Conservation (phyloP, 805 yeast species). For the Barnettozyma siamensis region DNA sequence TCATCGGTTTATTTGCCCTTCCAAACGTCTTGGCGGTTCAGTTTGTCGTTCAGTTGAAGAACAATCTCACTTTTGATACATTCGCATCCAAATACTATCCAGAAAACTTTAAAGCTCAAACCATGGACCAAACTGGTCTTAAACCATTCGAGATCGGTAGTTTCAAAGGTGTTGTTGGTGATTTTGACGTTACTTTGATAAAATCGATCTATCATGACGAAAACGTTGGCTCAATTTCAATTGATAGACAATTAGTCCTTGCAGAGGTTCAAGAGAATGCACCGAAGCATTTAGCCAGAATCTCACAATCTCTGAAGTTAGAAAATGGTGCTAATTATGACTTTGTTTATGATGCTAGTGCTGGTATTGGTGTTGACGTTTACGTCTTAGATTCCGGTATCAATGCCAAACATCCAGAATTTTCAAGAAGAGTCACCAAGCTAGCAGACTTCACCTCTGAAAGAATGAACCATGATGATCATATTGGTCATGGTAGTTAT, state of each 20-base stretch:
- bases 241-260: conserved; percentile 30
- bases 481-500: conserved; percentile 53
- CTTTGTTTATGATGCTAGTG: conserved; percentile 37
- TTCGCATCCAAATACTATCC: conserved; percentile 17
- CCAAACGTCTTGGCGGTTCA: conserved; percentile 8
- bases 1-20: neutral
- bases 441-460: conserved; percentile 42
- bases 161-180: conserved; percentile 33
- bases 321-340: conserved; percentile 26
- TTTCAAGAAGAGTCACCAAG: conserved; percentile 35
- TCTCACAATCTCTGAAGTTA: conserved; percentile 31
- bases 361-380: conserved; percentile 35
- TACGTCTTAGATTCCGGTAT: conserved; percentile 37
- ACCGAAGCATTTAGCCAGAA: conserved; percentile 37
- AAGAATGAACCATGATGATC: conserved; percentile 23
- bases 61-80: conserved; percentile 14
- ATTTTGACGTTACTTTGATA: conserved; percentile 27
- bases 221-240: conserved; percentile 31
- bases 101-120: conserved; percentile 6
- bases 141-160: conserved; percentile 26
- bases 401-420: conserved; percentile 35
- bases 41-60: conserved; percentile 26
- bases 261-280: conserved; percentile 37
- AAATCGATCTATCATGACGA: conserved; percentile 31
- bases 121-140: conserved; percentile 14